Conservation (phyloP, 768 basidiomycete genomes). For the Tricholoma flavovirens region DNA sequence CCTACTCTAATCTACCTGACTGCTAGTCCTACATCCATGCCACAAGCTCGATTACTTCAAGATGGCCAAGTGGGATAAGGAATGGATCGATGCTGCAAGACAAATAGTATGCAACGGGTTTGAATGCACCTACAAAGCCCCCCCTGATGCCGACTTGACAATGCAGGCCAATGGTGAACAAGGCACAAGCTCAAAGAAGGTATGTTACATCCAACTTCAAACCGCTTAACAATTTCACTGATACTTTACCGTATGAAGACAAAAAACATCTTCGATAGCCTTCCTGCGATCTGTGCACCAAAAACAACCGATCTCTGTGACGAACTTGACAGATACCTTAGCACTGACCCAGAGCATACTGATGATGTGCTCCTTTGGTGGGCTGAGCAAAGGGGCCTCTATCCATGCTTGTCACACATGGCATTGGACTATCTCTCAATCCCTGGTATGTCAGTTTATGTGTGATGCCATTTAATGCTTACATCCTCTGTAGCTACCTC, state of each 20-base stretch:
- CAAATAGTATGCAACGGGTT: slow-evolving; percentile 18
- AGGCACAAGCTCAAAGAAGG: slow-evolving; percentile 10
- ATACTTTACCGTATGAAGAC: not conserved
- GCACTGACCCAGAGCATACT: too few species aligned
- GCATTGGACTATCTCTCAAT: too few species aligned
- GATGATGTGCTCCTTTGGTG: too few species aligned
- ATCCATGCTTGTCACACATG: too few species aligned
- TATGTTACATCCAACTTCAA: slow-evolving; percentile 6
- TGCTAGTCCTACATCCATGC: slow-evolving; percentile 29
- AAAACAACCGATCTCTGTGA: not conserved
- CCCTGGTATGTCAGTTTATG: too few species aligned
- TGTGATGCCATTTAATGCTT: too few species aligned
- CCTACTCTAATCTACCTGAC: slow-evolving; percentile 1
- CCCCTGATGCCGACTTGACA: slow-evolving; percentile 13
- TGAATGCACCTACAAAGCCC: slow-evolving; percentile 4
- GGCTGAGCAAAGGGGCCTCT: too few species aligned
- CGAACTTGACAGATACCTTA: too few species aligned
- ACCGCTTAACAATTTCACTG: not conserved
- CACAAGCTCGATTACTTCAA: slow-evolving; percentile 32
- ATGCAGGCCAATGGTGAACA: slow-evolving; percentile 15
- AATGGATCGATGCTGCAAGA: slow-evolving; percentile 24
- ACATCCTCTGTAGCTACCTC: too few species aligned
- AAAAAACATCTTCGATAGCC: not conserved
- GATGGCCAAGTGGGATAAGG: slow-evolving; percentile 18
- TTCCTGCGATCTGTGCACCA: not conserved